These are phyloP conservation scores for Erodium moschatum DNA, from an alignment of 441 rosid species.

Conservation along the genomic window DNA sequence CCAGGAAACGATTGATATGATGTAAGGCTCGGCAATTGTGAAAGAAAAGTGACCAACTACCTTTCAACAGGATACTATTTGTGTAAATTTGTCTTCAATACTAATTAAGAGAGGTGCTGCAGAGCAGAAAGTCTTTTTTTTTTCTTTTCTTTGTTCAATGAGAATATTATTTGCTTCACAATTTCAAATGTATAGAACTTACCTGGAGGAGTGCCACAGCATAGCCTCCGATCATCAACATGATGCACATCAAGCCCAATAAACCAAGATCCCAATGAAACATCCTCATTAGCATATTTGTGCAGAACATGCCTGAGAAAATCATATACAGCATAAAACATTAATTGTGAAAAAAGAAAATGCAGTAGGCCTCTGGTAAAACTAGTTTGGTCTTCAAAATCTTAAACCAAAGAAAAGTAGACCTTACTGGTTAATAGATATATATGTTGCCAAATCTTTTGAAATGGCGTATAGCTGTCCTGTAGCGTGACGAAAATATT, in stretches of 20 bases:
- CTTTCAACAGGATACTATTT: background rate
- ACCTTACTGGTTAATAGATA: slow-evolving; percentile 8
- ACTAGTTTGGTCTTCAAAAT: background rate
- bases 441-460: slow-evolving; percentile 5
- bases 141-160: background rate
- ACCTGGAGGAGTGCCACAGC: slow-evolving; percentile 97
- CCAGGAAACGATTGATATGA: slow-evolving; percentile 23
- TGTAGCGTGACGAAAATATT: slow-evolving; percentile 8
- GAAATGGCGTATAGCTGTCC: slow-evolving; percentile 10
- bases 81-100: background rate
- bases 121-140: no score
- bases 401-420: background rate
- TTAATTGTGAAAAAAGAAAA: background rate
- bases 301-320: slow-evolving; percentile 80
- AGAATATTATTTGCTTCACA: background rate
- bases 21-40: slow-evolving; percentile 19
- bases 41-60: no score
- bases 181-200: slow-evolving; percentile 18
- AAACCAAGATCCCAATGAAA: slow-evolving; percentile 94
- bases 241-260: slow-evolving; percentile 85
- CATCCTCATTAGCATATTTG: slow-evolving; percentile 95
- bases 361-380: background rate
- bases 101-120: background rate
- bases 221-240: slow-evolving; percentile 82
- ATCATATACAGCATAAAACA: no score